phyloP scores from a whole-genome alignment of 805 yeast species.

The Sungouiozyma ichnusensis region DNA sequence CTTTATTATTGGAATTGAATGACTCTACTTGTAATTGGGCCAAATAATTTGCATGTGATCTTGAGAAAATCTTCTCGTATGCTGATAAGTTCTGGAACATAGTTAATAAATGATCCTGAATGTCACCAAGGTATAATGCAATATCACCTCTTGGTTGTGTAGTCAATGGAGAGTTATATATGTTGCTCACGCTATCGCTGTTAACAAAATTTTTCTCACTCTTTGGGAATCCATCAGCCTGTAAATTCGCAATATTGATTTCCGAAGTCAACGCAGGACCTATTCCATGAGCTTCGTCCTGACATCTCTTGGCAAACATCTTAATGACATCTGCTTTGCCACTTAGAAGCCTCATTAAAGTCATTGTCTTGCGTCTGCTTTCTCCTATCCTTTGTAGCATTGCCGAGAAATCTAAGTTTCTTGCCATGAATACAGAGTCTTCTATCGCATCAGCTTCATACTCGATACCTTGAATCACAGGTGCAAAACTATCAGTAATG shows the following conservation, averaged over 20 bases:
- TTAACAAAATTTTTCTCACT: conserved; percentile 2
- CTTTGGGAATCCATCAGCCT: conserved; percentile 4
- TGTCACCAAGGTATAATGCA: conserved; percentile 87
- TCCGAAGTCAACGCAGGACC: conserved; percentile 34
- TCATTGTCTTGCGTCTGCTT: conserved; percentile 85
- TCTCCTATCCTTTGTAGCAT: conserved; percentile 83
- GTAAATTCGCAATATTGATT: conserved; percentile 31
- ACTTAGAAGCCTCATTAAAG: conserved; percentile 74
- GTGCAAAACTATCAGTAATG: conserved; percentile 76
- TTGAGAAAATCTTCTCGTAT: conserved; percentile 84
- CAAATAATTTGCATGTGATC: conserved; percentile 84
- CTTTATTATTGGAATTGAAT: conserved; percentile 72
- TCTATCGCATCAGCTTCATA: conserved; percentile 76
- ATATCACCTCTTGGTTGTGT: conserved; percentile 71
- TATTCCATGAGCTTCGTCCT: conserved; percentile 45
- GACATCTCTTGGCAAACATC: conserved; percentile 92
- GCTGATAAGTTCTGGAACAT: conserved; percentile 87
- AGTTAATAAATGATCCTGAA: conserved; percentile 92
- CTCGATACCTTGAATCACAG: conserved; percentile 66
- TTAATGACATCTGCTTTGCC: conserved; percentile 95
- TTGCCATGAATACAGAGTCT: conserved; percentile 68
- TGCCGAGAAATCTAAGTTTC: conserved; percentile 60
- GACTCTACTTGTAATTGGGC: conserved; percentile 93
- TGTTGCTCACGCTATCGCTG: neutral
- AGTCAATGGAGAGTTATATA: neutral